Percentiles rank a stretch among this genome's conserved stretches.
phyloP scores from a whole-genome alignment of 192 early-diverging fungal genomes.

The Radiomyces spectabilis region DNA sequence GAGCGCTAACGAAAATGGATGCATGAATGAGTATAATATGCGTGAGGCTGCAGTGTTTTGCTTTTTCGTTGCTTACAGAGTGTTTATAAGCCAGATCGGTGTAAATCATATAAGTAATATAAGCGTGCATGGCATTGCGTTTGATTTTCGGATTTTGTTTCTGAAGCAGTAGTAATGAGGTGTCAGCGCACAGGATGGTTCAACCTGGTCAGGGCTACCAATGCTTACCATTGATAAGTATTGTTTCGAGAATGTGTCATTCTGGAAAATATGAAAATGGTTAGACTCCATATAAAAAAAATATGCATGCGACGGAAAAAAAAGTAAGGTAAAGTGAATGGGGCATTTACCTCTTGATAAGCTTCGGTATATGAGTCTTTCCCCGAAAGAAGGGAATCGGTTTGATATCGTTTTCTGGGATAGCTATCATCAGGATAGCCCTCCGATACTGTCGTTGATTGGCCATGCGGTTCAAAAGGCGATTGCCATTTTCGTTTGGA shows the following conservation, averaged over 20 bases:
- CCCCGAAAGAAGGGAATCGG: too few relatives aligned
- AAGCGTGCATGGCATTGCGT: constrained; percentile 40
- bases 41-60: too few relatives aligned
- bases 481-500: not conserved
- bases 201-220: too few relatives aligned
- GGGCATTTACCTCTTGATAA: not conserved
- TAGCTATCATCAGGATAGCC: constrained; percentile 1
- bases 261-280: not conserved
- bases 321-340: not conserved
- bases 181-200: too few relatives aligned
- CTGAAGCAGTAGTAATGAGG: too few relatives aligned
- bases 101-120: constrained; percentile 45
- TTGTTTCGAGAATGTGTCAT: constrained; percentile 6
- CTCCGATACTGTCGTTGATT: not conserved
- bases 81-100: constrained; percentile 24
- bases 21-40: too few relatives aligned
- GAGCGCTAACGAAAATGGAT: too few relatives aligned
- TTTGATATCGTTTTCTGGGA: not conserved
- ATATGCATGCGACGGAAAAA: not conserved
- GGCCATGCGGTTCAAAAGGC: too few relatives aligned
- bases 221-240: constrained; percentile 17
- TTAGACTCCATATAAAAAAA: not conserved
- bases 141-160: constrained; percentile 41
- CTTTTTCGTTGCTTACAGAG: too few relatives aligned
- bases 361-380: too few relatives aligned